phyloP scores from a whole-genome alignment of 352 stramenopile genomes.

The Phytophthora hybrid region DNA sequence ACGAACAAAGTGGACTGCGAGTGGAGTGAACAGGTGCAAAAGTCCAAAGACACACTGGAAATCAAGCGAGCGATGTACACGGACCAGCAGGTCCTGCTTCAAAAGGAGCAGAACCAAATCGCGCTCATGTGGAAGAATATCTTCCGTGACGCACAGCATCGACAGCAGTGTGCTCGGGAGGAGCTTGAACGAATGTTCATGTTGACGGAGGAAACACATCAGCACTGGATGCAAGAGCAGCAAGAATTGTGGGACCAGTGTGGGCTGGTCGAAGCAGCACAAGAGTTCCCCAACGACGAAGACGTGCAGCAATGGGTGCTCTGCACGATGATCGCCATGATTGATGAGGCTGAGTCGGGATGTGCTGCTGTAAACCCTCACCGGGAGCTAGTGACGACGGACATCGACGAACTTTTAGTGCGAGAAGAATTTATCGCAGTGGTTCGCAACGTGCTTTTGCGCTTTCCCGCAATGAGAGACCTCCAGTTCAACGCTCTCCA shows the following conservation, averaged over 20 bases:
- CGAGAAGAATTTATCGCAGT: constrained; percentile 24
- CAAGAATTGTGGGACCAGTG: constrained; percentile 38
- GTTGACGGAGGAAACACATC: constrained; percentile 25
- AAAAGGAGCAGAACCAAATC: constrained; percentile 35
- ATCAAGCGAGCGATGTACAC: constrained; percentile 27
- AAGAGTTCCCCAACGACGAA: constrained; percentile 43
- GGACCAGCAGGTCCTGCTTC: constrained; percentile 27
- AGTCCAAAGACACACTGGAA: constrained; percentile 23
- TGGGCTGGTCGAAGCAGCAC: constrained; percentile 41
- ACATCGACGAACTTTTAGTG: constrained; percentile 20
- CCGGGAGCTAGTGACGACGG: constrained; percentile 1
- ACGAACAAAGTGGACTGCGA: constrained; percentile 34
- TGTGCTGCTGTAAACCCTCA: constrained; percentile 1
- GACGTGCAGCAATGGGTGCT: constrained; percentile 48
- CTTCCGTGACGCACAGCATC: constrained; percentile 18
- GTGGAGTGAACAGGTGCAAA: constrained; percentile 39
- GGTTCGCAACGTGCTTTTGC: constrained; percentile 27
- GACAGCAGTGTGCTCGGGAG: constrained; percentile 25
- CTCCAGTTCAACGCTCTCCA: constrained; percentile 29
- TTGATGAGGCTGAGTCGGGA: constrained; percentile 19
- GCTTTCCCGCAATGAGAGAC: constrained; percentile 28
- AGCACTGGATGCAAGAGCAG: constrained; percentile 34
- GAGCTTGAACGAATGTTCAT: constrained; percentile 26
- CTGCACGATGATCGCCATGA: constrained; percentile 24
- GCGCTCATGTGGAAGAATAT: constrained; percentile 21